phyloP scores from a whole-genome alignment of 148 eudicot species.

The Rhododendron henanense region DNA sequence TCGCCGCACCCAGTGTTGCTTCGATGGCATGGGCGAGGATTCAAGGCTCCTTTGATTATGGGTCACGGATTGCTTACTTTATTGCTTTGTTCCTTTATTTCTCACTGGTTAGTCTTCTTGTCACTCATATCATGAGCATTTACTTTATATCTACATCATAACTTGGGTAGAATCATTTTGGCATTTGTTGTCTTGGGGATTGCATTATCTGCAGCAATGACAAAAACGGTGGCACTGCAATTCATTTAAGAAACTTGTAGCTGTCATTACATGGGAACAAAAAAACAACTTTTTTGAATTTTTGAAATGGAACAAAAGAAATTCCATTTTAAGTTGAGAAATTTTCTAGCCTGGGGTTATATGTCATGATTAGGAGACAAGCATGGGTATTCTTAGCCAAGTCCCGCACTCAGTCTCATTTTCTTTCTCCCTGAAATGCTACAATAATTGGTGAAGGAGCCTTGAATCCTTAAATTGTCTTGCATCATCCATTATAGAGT shows the following conservation, averaged over 20 bases:
- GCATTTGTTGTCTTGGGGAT: neutral
- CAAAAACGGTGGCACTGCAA: neutral
- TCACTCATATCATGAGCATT: neutral
- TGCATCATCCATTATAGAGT: too few species aligned
- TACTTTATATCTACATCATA: neutral
- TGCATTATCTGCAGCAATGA: neutral
- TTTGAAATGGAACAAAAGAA: neutral
- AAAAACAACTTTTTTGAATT: neutral
- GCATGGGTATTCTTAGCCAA: neutral
- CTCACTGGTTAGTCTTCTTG: conserved; percentile 64
- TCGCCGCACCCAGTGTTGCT: conserved; percentile 89
- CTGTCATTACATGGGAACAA: neutral
- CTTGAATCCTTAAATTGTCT: too few species aligned
- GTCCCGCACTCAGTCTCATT: neutral
- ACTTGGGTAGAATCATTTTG: neutral
- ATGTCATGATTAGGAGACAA: neutral
- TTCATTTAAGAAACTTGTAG: neutral
- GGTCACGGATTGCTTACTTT: conserved; percentile 70
- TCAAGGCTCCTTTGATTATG: conserved; percentile 69
- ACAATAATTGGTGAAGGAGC: too few species aligned
- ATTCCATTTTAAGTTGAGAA: neutral
- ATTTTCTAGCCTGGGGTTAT: neutral
- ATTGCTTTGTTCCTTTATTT: conserved; percentile 79
- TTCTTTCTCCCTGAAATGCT: neutral
- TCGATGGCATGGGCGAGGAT: conserved; percentile 91